phyloP scores from a whole-genome alignment of 225 moss, liverwort and hornwort species.

The Pseudisothecium myosuroides region DNA sequence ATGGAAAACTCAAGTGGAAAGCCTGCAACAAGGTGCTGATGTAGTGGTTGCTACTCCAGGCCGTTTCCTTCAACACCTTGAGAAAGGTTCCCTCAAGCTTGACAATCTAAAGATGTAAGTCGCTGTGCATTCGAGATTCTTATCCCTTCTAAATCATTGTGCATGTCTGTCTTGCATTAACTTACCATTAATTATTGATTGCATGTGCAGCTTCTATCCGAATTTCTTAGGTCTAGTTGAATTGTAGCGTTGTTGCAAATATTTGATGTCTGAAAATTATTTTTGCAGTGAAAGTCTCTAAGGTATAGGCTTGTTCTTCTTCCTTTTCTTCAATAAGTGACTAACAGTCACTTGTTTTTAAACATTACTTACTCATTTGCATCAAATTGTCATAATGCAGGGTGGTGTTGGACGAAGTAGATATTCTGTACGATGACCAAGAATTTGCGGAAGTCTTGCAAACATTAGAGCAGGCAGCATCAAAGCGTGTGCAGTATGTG shows the following conservation, averaged over 20 bases:
- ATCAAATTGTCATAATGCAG: slow-evolving; percentile 24
- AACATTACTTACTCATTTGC: not conserved
- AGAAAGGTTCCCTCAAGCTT: slow-evolving; percentile 74
- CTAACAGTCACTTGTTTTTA: not conserved
- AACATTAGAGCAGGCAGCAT: slow-evolving; percentile 73
- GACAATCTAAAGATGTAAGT: slow-evolving; percentile 64
- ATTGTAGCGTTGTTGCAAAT: not conserved
- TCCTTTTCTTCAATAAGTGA: not conserved
- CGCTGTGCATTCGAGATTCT: not conserved
- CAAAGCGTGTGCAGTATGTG: slow-evolving; percentile 81
- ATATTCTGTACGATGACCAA: slow-evolving; percentile 88
- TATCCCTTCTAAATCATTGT: not conserved
- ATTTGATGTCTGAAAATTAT: not conserved
- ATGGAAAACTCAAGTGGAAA: slow-evolving; percentile 98
- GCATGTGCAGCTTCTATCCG: not conserved
- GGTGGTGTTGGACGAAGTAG: slow-evolving; percentile 94
- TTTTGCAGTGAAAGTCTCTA: not conserved
- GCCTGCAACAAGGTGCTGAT: slow-evolving; percentile 74
- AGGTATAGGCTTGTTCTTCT: not conserved
- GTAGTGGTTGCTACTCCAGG: slow-evolving; percentile 93
- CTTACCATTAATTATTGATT: not conserved
- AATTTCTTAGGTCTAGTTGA: not conserved
- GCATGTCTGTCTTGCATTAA: not conserved
- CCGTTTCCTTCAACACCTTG: slow-evolving; percentile 85
- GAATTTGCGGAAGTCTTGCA: slow-evolving; percentile 78